Evolutionary conservation across 768 basidiomycete species (phyloP).

Genomic region (Tremella mesenterica): DNA sequence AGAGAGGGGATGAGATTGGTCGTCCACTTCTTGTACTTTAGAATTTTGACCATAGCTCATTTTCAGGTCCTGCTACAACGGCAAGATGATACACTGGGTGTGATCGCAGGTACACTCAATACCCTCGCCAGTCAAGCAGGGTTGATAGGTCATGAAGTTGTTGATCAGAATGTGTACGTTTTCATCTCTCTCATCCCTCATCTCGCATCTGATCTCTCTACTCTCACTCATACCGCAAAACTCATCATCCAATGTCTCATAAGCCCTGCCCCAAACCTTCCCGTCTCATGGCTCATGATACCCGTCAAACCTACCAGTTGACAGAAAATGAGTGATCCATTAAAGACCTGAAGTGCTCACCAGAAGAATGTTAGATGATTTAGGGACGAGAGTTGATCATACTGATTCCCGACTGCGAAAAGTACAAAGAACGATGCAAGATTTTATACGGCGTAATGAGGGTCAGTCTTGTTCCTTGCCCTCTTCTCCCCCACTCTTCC

Average conservation of each 20-base stretch:
- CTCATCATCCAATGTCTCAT: not conserved
- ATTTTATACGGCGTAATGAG: constrained; percentile 78
- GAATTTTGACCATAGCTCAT: not conserved
- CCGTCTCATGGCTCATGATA: not conserved
- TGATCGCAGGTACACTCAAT: constrained; percentile 74
- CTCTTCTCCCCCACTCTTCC: not conserved
- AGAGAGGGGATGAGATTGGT: not conserved
- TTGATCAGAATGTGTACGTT: constrained; percentile 78
- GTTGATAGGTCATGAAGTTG: constrained; percentile 86
- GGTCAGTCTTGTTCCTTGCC: constrained; percentile 46
- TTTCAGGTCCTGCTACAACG: constrained; percentile 71
- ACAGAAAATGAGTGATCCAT: not conserved
- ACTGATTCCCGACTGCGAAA: constrained; percentile 59
- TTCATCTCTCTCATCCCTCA: not conserved
- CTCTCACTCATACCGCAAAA: not conserved
- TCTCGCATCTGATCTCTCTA: not conserved
- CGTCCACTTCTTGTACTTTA: not conserved
- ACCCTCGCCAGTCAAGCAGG: constrained; percentile 85
- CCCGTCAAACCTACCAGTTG: too few species aligned
- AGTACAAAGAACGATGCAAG: constrained; percentile 62
- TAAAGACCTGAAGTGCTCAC: not conserved
- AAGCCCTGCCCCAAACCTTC: not conserved
- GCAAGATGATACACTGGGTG: constrained; percentile 81
- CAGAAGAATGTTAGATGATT: constrained; percentile 68
- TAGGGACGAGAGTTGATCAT: constrained; percentile 63